Evolutionary conservation across 2,329 filamentous ascomycete species (phyloP), one percentile per base, ranked within the genome.

Genomic region (Pestalotiopsis sp.): DNA sequence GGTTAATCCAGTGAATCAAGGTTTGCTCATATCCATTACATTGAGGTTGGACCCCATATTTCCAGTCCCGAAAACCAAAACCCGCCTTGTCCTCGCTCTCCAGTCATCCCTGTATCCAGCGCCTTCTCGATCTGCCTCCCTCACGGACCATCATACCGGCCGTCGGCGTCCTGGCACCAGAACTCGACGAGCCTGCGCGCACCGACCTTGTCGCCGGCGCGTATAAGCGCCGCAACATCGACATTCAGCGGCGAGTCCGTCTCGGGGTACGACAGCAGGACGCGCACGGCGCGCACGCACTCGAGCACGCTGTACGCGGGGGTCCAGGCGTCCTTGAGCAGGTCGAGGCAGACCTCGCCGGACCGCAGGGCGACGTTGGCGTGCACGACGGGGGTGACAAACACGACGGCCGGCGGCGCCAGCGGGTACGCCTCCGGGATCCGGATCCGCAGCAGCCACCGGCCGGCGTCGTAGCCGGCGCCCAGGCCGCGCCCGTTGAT

Each of bases 321-420:
- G 69, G 93, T 92, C 95, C 95, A 98, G 20, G 87, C 87, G 67
- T 91, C 87, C 77, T 87, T 87, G 69, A 99, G 86, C 71, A 98
- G 86, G 77, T 98, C 96, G 36, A 98, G 89, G 80, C 96, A 99
- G 77, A 99, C 96, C 81, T 98, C 95, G 74, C 96, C 96, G 2
- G 90, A 94, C 73, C 86, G 75, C 71, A 88, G 84, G 66, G 85
- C 84, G 39, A 90, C 90, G 81, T 98, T 98, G 62, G 95, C 91
- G 83, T 97, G 94, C 75, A 93, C 92, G 73, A 97, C 90, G 71
- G 90, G 89, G 45, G 94, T 99, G n/a, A 86, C 83, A 83, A 99
- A 99, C 68, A 82, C 85, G 73, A 99, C 91, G 56, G 84, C 86
- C 1, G 96, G 96, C 1, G 96, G 92, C 1, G 87, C 81, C 68